Evolutionary conservation across 2,329 filamentous ascomycete genomes (phyloP).

Genomic region (Tricladium varicosporioides): DNA sequence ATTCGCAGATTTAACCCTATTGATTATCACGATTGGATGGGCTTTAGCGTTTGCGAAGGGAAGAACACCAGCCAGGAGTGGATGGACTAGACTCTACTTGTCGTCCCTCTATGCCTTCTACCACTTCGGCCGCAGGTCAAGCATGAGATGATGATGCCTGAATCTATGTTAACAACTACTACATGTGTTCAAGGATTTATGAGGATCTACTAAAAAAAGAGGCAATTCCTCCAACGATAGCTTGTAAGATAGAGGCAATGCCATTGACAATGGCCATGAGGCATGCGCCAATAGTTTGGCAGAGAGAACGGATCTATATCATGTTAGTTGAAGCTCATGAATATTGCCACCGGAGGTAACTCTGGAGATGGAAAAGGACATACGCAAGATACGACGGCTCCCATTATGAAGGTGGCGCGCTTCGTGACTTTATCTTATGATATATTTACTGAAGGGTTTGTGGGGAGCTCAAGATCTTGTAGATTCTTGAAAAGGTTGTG

Average conservation of each 20-base stretch:
- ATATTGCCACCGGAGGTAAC: too few relatives aligned
- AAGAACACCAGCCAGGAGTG: not conserved
- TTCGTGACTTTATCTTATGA: constrained; percentile 15
- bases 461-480: not conserved
- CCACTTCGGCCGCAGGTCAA: constrained; percentile 37
- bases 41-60: not conserved
- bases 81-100: constrained; percentile 22
- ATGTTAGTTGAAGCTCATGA: constrained; percentile 9
- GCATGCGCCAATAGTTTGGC: constrained; percentile 33
- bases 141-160: constrained; percentile 36
- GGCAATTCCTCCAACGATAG: constrained; percentile 33
- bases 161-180: not conserved
- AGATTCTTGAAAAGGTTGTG: not conserved
- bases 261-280: constrained; percentile 52
- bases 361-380: constrained; percentile 9
- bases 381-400: constrained; percentile 38
- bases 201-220: constrained; percentile 28
- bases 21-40: too few relatives aligned
- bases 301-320: constrained; percentile 32
- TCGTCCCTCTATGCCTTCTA: constrained; percentile 20
- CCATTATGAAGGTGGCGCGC: constrained; percentile 32
- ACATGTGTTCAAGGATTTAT: not conserved
- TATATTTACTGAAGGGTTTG: constrained; percentile 4
- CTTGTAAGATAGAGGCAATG: constrained; percentile 41
- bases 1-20: too few relatives aligned